phyloP scores from a whole-genome alignment of 139 green algal genomes.

The Chlamydomonas asymmetrica region DNA sequence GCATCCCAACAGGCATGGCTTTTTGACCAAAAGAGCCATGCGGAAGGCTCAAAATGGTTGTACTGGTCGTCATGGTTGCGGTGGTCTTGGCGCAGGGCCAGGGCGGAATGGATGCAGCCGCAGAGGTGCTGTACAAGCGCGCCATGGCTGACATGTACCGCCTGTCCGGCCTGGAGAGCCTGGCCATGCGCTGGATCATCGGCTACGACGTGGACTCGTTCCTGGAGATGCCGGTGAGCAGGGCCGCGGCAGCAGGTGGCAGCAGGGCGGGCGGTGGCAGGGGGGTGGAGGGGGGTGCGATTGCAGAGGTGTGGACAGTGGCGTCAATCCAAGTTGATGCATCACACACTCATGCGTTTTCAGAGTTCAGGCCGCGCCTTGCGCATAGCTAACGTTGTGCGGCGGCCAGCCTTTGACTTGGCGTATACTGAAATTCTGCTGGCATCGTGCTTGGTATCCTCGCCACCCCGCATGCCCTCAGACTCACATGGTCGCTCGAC shows the following conservation, averaged over 20 bases:
- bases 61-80: no score
- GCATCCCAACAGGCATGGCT: no score
- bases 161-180: constrained; percentile 7
- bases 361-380: neutral
- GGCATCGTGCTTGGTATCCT: no score
- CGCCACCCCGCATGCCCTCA: no score
- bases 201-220: constrained; percentile 30
- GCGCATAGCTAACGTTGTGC: neutral
- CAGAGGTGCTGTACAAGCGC: constrained; percentile 16
- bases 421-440: no score
- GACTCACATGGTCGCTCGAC: no score
- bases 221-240: constrained; percentile 22
- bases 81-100: no score
- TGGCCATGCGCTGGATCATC: constrained; percentile 34
- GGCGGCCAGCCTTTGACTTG: neutral
- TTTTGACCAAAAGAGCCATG: no score
- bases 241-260: neutral
- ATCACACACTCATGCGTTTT: neutral
- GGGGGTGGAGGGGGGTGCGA: neutral
- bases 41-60: no score
- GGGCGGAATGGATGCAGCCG: constrained; percentile 30
- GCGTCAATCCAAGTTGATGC: no score
- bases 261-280: neutral
- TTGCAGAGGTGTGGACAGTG: neutral
- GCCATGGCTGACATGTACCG: constrained; percentile 25